Evolutionary conservation across 768 basidiomycete species (phyloP), one percentile per base, ranked within the genome.

Genomic region (Leccinellum albellum): DNA sequence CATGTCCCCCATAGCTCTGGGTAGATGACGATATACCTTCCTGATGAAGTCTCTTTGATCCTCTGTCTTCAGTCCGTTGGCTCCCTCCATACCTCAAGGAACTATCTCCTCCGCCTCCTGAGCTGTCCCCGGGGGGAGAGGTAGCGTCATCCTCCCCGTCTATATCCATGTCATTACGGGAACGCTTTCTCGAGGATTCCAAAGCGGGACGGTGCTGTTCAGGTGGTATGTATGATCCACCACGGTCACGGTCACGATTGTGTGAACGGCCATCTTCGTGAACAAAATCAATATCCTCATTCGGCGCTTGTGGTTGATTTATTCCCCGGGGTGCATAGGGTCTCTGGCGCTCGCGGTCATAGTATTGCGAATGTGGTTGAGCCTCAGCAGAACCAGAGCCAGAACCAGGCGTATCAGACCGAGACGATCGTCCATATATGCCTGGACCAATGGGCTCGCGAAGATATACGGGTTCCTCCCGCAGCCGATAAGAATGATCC

Each of bases 91-190:
- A 81, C 56, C 64, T 69, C 59, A 68, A 57, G 31, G 65, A 57
- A 53, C 65, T 65, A 54, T 67, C 71, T 53, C 64, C 68, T 37
- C 68, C 65, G 51, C 58, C 66, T 60, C 61, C 68, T 70, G 62
- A 67, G 57, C 55, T 65, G 59, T 62, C 65, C 49, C 63, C 69
- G 23, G 59, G 66, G 58, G 63, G 70, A 21, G 72, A 68, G 54
- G 53, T 74, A 61, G 73, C 76, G 68, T 81, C 80, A 73, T 79
- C 75, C 28, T 80, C 80, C 47, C 73, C 81, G 54, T 85, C 84
- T 49, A 81, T 75, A 42, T 88, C 86, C 83, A 86, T 83, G 53
- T 87, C 86, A 50, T 79, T 79, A 57, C 83, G 77, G 60, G 74
- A 77, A 55, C 86, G 78, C 67, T 85, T 87, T 68, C 82, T 80